phyloP scores from a whole-genome alignment of 1,284 basidiomycete species.

The Cutaneotrichosporon sp. region DNA sequence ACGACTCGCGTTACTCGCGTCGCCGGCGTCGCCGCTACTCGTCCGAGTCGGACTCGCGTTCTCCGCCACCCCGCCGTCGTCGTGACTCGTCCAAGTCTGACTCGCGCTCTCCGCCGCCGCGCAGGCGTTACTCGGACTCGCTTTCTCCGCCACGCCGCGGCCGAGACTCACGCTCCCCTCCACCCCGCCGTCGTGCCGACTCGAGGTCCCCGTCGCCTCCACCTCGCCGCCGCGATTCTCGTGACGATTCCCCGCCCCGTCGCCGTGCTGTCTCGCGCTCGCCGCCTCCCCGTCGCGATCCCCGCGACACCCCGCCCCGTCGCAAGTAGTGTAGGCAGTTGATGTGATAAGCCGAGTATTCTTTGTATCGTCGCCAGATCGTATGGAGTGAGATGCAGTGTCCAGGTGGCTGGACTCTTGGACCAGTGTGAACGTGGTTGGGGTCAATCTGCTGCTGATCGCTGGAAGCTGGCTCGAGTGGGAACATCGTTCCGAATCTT shows the following conservation, averaged over 20 bases:
- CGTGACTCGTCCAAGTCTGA: constrained; percentile 22
- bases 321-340: no score
- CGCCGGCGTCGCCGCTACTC: constrained; percentile 22
- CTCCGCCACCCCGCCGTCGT: constrained; percentile 23
- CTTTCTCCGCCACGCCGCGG: neutral
- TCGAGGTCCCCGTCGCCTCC: constrained; percentile 28
- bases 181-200: constrained; percentile 20
- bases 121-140: neutral
- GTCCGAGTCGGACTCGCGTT: constrained; percentile 19
- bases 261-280: no score
- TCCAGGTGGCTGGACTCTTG: no score
- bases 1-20: constrained; percentile 30
- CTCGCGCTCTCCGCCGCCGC: constrained; percentile 19
- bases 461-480: no score
- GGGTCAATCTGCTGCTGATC: no score
- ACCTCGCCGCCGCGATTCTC: constrained; percentile 13
- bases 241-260: constrained; percentile 13
- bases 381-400: no score
- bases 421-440: no score
- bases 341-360: no score
- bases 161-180: constrained; percentile 19
- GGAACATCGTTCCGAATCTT: no score
- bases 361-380: no score
- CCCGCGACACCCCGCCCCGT: no score
- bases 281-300: no score